Evolutionary conservation across 1,139 yeast genomes (phyloP), one percentile per base, ranked within the genome.

Genomic region (Yamadazyma diospyri): DNA sequence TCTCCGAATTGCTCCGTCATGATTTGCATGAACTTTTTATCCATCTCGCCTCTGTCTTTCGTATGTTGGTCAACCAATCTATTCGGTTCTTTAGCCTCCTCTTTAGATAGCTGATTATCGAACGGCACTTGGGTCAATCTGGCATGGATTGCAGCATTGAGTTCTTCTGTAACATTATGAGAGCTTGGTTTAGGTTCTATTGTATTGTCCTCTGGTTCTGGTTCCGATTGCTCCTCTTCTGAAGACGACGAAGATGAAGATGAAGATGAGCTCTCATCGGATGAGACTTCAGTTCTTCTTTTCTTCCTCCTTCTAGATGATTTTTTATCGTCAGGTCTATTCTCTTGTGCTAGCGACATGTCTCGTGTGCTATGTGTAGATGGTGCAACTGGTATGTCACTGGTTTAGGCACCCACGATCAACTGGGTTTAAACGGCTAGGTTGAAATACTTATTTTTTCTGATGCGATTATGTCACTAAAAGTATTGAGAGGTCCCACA

Each of bases 241-340:
- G 20, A 12, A 23, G 29, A 18, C 24, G 18, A 16, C 18, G 16
- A 39, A 21, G 45, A 37, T 20, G 31, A 23, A 36, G 58, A 48
- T 6, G 58, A 56, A 5, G 65, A 62, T 2, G 72, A 65, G 1
- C 72, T 64, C 15, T 78, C 72, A 16, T 66, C 66, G 21, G 75
- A 76, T 27, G 64, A 63, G 38, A 66, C 79, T 35, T 80, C 85
- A 0, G 89, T 81, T 77, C 89, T 81, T 76, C 88, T 79, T 76
- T 80, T 81, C 71, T 81, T 81, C 52, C 81, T 66, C 43, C 83
- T 72, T 51, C 73, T 59, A 10, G 33, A 28, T 9, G 25, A 9
- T 13, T 32, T 32, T 16, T 27, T 31, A 12, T 34, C 34, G 9
- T 11, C 21, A 10, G 13, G n/a, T 27, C 14, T 27, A 14, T 11